Percentiles rank a stretch among this genome's conserved stretches.
phyloP scores from a whole-genome alignment of 139 green algal species.

The Nannochloris sp. region DNA sequence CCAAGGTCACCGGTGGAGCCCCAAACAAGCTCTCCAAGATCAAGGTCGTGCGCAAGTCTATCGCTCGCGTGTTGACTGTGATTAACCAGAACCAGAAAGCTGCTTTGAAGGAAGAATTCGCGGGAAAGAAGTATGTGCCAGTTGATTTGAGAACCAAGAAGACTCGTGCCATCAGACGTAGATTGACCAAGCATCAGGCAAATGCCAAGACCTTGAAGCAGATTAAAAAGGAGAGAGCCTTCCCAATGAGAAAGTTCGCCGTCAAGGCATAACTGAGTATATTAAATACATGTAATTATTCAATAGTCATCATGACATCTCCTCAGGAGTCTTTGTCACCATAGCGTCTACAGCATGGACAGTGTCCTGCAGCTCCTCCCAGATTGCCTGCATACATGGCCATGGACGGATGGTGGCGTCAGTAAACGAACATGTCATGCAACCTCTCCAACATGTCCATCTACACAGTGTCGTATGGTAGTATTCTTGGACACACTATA shows the following conservation, averaged over 20 bases:
- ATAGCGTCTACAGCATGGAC: constrained; percentile 42
- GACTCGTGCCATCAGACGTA: constrained; percentile 88
- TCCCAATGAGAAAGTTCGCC: constrained; percentile 87
- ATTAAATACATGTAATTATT: constrained; percentile 11
- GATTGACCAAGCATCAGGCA: constrained; percentile 77
- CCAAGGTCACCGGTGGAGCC: constrained; percentile 98
- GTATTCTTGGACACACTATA: not conserved
- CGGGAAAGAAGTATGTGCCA: constrained; percentile 84
- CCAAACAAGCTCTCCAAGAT: constrained; percentile 99
- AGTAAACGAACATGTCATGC: too few species aligned
- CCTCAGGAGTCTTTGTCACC: constrained; percentile 28
- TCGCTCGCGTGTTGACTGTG: constrained; percentile 93
- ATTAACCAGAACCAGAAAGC: constrained; percentile 84
- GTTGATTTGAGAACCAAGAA: constrained; percentile 95
- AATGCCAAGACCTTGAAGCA: constrained; percentile 67
- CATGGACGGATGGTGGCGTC: too few species aligned
- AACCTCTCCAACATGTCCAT: not conserved
- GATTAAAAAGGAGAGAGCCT: constrained; percentile 75
- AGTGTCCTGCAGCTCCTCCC: constrained; percentile 56
- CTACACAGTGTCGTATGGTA: constrained; percentile 18
- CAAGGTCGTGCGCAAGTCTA: constrained; percentile 94
- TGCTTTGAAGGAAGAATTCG: constrained; percentile 66
- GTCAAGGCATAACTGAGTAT: constrained; percentile 71
- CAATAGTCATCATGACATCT: constrained; percentile 3
- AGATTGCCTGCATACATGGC: constrained; percentile 25